Base-by-base conservation (phyloP, 148 eudicot species). In the Cornus controversa region DNA sequence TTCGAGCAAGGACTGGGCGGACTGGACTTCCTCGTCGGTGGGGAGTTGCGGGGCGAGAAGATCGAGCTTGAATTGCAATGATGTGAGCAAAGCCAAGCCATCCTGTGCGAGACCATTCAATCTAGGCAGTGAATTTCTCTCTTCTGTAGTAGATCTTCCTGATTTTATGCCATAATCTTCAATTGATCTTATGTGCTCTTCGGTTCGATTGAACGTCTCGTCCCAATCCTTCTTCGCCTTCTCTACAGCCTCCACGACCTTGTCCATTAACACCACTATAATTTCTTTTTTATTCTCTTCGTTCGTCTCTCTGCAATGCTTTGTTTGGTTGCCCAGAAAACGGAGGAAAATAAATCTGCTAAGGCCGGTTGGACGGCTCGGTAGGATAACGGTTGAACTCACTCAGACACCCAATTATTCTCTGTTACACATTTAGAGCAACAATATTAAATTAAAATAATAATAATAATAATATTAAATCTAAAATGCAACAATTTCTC, bases 61-160 rank as follows among this genome's bases (percentile, higher is more conserved):
- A 85, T 95, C 98, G 74, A 95, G 85, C 78, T 91, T 87, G 74
- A 91, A 89, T 70, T 84, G 94, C 83, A 93, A 81, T 0, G 96
- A 85, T 53, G 80, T 83, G 63, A 95, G 96, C 84, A 80, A 66
- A 65, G 85, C 87, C 71, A 95, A 25, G 15, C 87, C 94, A 78
- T 95, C 98, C 75, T 95, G 97, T 54, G 94, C 98, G 24, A 95
- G 64, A 25, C 93, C 91, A 64, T 92, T 92, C 85, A 94, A 89
- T 83, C 98, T 83, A 13, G 93, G 95, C 81, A 92, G 84, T 20
- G 98, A 95, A 40, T 87, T 84, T 67, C 85, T 90, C 79, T 80
- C 81, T 79, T 77, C 84, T 63, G 40, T 13, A 20, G n/a, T 42
- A 6, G 76, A 45, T 0, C 70, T 76, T 70, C 82, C 79, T 22